Evolutionary conservation across 305 asterid genomes (phyloP), one percentile per base, ranked within the genome.

Genomic region (Salvia sclarea): DNA sequence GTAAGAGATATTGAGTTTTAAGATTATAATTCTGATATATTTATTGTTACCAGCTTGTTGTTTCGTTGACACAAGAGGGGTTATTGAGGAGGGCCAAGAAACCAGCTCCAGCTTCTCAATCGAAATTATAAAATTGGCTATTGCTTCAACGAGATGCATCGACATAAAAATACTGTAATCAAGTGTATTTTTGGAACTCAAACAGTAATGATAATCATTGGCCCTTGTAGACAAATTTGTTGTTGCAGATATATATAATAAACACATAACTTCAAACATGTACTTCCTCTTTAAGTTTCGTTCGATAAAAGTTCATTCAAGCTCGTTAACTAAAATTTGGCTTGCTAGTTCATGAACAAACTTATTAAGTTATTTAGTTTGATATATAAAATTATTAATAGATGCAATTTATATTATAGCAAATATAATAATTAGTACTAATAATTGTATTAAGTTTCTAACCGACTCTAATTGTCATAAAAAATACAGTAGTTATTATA

Each of bases 41-140:
- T 56, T 66, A 45, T 67, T 40, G 6, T 50, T 56, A 41, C 20
- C 91, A 94, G 98, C 90, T 91, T 71, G 90, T 79, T 62, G 90
- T 72, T 72, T 75, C 99, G 35, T 66, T 86, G 81, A 84, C 89
- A 37, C 98, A 94, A 91, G 99, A 94, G 80, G 96, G 89, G 31
- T 69, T 92, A 61, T n/a, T 88, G 68, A 78, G 97, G 82, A 79
- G 55, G 62, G 79, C 68, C 68, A 76, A 71, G 71, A 25, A 61
- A 57, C 69, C 82, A 68, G 79, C 56, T 52, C 55, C 82, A 49
- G 65, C 73, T 61, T 62, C 64, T 38, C 73, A 64, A 60, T 70
- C 96, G 6, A 91, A 87, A 78, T 70, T 91, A 60, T 91, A 68
- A 75, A 35, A 30, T 53, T 31, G 11, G 0, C 1, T 10, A 56